Conservation (phyloP, 2,329 filamentous ascomycete genomes). For the Fusarium lyarnte region DNA sequence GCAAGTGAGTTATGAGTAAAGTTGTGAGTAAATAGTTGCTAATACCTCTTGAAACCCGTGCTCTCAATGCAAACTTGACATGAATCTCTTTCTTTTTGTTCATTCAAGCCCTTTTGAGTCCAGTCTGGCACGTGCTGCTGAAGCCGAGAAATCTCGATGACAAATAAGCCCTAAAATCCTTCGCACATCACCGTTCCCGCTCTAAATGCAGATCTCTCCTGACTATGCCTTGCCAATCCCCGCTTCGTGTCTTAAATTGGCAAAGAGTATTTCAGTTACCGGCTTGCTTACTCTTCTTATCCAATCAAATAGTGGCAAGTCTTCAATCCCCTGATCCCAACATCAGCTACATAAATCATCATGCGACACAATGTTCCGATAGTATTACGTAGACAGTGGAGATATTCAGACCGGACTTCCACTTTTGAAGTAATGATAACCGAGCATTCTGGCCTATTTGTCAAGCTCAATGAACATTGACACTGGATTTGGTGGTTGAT, state of each 20-base stretch:
- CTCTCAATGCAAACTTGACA: not conserved
- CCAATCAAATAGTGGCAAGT: not conserved
- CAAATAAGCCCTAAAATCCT: slow-evolving; percentile 10
- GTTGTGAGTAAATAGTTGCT: not conserved
- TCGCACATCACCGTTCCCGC: not conserved
- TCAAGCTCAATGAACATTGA: not conserved
- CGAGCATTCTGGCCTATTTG: not conserved
- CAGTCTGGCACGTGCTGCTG: not conserved
- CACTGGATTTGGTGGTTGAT: not conserved
- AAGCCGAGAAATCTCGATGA: slow-evolving; percentile 2
- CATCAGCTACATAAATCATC: not conserved
- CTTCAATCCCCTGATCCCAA: not conserved
- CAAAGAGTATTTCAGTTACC: not conserved
- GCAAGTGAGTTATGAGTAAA: not conserved
- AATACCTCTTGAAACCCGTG: not conserved
- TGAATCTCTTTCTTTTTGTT: not conserved
- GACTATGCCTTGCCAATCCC: not conserved
- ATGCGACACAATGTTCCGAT: not conserved
- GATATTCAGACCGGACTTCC: not conserved
- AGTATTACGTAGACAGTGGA: not conserved
- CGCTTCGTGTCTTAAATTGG: not conserved
- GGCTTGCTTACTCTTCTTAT: not conserved
- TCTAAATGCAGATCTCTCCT: not conserved
- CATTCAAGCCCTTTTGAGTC: too few relatives aligned
- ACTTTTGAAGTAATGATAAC: not conserved